A percentile compares a stretch with the other conserved stretches of the same genome.
Conservation (phyloP, 129 eudicot species). For the Pittosporum tobira region DNA sequence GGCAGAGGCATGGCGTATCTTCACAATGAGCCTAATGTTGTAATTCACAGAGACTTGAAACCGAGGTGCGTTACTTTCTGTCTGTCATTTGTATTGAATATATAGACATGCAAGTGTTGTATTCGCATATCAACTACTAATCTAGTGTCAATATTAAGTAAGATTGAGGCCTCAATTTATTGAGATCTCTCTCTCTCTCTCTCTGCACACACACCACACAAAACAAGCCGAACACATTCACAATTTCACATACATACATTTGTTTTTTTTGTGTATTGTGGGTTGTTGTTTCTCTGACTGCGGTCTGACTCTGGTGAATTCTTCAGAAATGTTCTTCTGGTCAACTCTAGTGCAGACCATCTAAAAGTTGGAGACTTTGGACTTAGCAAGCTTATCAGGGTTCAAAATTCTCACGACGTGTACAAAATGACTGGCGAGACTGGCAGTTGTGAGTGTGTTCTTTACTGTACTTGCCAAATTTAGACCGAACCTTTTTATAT, state of each 20-base stretch:
- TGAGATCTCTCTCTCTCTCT: not conserved
- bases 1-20: constrained; percentile 97
- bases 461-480: not conserved
- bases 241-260: not conserved
- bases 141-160: too few relatives aligned
- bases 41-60: constrained; percentile 83
- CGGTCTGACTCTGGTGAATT: not conserved
- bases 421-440: constrained; percentile 99
- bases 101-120: not conserved
- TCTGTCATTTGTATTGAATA: not conserved
- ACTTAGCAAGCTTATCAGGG: constrained; percentile 89
- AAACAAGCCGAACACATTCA: too few relatives aligned
- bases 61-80: constrained; percentile 57
- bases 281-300: not conserved
- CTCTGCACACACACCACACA: not conserved
- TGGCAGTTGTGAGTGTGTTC: constrained; percentile 79
- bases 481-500: constrained; percentile 1
- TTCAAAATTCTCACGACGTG: constrained; percentile 78
- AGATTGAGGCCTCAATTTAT: too few relatives aligned
- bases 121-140: not conserved
- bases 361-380: constrained; percentile 98
- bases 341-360: constrained; percentile 92
- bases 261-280: too few relatives aligned
- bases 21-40: constrained; percentile 94
- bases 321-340: constrained; percentile 89